These are phyloP conservation scores for Glonium stellatum DNA, from an alignment of 495 filamentous ascomycete genomes.

Conservation along the genomic window DNA sequence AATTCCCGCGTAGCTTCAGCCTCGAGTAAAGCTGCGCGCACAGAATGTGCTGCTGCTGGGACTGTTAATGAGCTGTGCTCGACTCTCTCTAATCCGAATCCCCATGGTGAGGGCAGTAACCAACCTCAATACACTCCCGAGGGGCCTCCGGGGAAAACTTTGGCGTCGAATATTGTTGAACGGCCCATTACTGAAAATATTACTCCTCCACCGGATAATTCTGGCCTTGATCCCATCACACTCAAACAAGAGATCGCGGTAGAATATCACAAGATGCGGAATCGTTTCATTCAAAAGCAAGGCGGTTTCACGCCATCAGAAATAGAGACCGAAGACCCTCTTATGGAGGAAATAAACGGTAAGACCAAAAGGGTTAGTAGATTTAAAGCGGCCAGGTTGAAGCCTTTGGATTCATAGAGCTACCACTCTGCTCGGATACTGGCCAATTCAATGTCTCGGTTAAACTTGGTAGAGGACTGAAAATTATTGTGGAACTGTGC, in stretches of 20 bases:
- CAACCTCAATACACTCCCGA: slow-evolving; percentile 34
- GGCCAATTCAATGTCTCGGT: background rate
- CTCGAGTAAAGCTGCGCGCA: background rate
- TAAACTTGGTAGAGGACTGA: background rate
- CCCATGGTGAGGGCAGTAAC: too few relatives aligned
- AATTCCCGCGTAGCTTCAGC: slow-evolving; percentile 10
- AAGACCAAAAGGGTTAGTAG: slow-evolving; percentile 68
- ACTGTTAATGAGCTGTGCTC: background rate
- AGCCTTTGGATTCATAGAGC: slow-evolving; percentile 16
- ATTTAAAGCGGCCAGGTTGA: slow-evolving; percentile 79
- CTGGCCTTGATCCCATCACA: slow-evolving; percentile 67
- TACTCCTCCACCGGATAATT: slow-evolving; percentile 46
- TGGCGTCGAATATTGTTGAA: slow-evolving; percentile 58
- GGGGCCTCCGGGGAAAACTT: slow-evolving; percentile 50
- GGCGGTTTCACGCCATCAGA: slow-evolving; percentile 61
- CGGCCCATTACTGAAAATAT: slow-evolving; percentile 36
- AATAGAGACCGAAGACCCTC: slow-evolving; percentile 54
- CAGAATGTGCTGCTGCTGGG: background rate
- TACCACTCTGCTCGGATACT: slow-evolving; percentile 1
- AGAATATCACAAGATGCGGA: slow-evolving; percentile 74
- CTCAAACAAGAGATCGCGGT: slow-evolving; percentile 68
- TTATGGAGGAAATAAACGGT: slow-evolving; percentile 60
- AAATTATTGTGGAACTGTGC: background rate
- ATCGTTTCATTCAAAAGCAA: slow-evolving; percentile 68
- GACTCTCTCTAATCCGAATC: too few relatives aligned